Evolutionary conservation across 2,329 filamentous ascomycete species (phyloP).

Genomic region (Juglanconis sp.): DNA sequence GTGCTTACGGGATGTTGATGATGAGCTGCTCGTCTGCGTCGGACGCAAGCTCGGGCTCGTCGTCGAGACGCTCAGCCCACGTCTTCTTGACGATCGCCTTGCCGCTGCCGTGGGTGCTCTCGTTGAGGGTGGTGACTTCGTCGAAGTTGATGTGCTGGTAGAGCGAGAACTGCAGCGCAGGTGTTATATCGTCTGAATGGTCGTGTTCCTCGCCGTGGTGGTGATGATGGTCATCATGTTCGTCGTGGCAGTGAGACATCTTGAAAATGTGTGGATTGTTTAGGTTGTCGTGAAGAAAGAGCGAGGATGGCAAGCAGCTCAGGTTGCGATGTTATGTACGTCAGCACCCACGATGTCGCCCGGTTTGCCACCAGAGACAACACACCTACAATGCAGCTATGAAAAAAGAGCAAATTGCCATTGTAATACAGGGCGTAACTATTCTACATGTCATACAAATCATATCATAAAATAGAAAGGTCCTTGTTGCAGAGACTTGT

Average conservation of each 20-base stretch:
- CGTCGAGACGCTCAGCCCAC: conserved; percentile 74
- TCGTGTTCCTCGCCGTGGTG: conserved; percentile 67
- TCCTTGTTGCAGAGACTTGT: no score
- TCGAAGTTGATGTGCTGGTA: conserved; percentile 93
- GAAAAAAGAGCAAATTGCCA: no score
- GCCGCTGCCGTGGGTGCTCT: conserved; percentile 65
- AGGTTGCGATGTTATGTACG: conserved; percentile 4
- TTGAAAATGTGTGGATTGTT: neutral
- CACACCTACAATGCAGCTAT: no score
- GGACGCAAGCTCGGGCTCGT: conserved; percentile 74
- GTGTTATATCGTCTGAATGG: conserved; percentile 88
- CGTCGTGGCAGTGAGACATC: conserved; percentile 32
- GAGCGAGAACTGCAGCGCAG: conserved; percentile 83
- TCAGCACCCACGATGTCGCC: neutral
- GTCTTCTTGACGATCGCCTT: conserved; percentile 81
- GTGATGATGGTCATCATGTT: conserved; percentile 43
- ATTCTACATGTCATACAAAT: no score
- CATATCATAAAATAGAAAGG: no score
- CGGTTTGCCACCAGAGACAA: neutral
- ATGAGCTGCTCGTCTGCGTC: conserved; percentile 92
- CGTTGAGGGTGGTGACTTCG: conserved; percentile 80
- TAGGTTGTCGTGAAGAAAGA: neutral
- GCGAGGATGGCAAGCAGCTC: conserved; percentile 13
- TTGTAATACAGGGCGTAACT: no score
- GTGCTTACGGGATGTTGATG: conserved; percentile 78